Conservation (phyloP, 352 stramenopile genomes). For the Phytophthora hibernalis region DNA sequence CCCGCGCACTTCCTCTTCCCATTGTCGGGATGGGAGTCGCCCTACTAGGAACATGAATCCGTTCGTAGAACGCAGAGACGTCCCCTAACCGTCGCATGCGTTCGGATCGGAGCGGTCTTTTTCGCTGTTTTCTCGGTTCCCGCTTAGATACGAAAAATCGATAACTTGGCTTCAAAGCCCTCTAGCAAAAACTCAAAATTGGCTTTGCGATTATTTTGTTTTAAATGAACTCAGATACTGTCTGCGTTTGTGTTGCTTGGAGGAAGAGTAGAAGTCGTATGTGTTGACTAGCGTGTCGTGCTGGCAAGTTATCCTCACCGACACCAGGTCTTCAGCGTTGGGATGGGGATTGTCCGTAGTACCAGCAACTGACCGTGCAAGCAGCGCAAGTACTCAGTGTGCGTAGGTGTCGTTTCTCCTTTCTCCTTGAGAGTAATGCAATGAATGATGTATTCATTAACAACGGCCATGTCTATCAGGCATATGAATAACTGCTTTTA, state of each 20-base stretch:
- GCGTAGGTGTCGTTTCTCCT: not conserved
- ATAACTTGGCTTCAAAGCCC: too few species aligned
- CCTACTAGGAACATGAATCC: too few species aligned
- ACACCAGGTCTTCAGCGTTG: constrained; percentile 23
- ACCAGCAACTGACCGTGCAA: constrained; percentile 20
- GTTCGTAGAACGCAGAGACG: too few species aligned
- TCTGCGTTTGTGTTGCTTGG: constrained; percentile 14
- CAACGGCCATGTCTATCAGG: constrained; percentile 28
- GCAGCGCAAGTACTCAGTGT: constrained; percentile 20
- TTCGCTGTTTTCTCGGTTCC: too few species aligned
- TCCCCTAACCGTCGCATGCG: too few species aligned
- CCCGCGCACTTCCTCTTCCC: too few species aligned
- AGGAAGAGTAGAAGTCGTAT: constrained; percentile 2
- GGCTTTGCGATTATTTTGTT: too few species aligned
- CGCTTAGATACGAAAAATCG: too few species aligned
- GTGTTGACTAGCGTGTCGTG: constrained; percentile 13
- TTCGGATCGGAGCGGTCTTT: too few species aligned
- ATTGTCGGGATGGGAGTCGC: too few species aligned
- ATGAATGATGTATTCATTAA: constrained; percentile 27
- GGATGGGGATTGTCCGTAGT: not conserved
- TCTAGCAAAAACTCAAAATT: too few species aligned
- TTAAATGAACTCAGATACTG: too few species aligned
- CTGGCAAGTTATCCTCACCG: not conserved
- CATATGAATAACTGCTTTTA: constrained; percentile 34
- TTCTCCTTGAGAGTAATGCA: constrained; percentile 1